Percentiles rank a stretch among this genome's conserved stretches.
Conservation (phyloP, 306 rosid species). For the Casuarina glauca region DNA sequence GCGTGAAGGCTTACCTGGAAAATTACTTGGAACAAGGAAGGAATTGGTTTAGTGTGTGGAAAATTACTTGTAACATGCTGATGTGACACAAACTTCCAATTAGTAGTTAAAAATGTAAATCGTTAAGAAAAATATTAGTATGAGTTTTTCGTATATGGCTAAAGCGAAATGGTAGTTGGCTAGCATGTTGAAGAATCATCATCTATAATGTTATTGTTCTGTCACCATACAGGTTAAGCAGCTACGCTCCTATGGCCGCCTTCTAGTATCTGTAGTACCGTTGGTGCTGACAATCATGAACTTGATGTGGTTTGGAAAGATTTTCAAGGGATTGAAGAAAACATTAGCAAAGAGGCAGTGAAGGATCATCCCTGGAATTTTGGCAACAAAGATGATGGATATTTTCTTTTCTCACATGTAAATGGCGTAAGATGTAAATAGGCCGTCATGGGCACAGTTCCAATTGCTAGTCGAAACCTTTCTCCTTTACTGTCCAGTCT, state of each 20-base stretch:
- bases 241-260: slow-evolving; percentile 54
- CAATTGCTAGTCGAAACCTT: too few species aligned
- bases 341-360: slow-evolving; percentile 85
- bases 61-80: neutral
- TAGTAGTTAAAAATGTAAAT: neutral
- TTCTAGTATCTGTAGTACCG: slow-evolving; percentile 68
- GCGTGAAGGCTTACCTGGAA: neutral
- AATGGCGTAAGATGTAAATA: neutral
- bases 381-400: neutral
- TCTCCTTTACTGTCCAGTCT: too few species aligned
- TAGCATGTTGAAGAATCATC: neutral
- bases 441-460: neutral
- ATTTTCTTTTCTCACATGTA: neutral
- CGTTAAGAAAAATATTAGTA: neutral
- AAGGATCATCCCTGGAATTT: slow-evolving; percentile 13
- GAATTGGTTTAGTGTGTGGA: neutral
- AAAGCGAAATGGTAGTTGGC: neutral
- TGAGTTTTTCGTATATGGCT: neutral
- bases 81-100: neutral
- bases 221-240: slow-evolving; percentile 55
- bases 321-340: slow-evolving; percentile 80
- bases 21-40: neutral
- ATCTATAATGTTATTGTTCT: slow-evolving; percentile 15
- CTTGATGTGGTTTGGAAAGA: slow-evolving; percentile 88
- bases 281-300: slow-evolving; percentile 67